Evolutionary conservation across 2,329 filamentous ascomycete genomes (phyloP).

Genomic region (Botryosphaeria dothidea): DNA sequence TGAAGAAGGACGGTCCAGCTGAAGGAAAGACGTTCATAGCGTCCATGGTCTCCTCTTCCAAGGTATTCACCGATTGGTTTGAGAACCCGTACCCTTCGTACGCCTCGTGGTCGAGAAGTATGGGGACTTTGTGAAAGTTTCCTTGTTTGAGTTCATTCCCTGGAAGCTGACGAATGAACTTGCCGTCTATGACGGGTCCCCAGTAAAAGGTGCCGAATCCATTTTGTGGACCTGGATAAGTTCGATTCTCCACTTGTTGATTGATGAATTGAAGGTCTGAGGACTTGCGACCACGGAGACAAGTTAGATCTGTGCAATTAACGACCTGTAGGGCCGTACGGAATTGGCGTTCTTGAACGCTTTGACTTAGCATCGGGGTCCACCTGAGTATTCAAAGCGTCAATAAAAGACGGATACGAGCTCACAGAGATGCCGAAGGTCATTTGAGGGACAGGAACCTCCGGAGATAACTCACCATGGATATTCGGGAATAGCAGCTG

Average conservation of each 20-base stretch:
- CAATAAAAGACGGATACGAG: not conserved
- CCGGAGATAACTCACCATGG: conserved; percentile 30
- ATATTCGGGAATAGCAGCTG: conserved; percentile 42
- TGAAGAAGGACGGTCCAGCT: conserved; percentile 38
- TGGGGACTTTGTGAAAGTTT: conserved; percentile 37
- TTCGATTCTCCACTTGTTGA: conserved; percentile 31
- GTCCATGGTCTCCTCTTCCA: conserved; percentile 31
- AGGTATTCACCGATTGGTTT: conserved; percentile 30
- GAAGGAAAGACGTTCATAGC: conserved; percentile 35
- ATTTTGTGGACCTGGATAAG: not conserved
- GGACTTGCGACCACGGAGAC: conserved; percentile 31
- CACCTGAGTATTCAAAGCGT: not conserved
- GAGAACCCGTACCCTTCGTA: conserved; percentile 43
- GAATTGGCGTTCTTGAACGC: conserved; percentile 31
- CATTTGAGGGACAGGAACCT: no score
- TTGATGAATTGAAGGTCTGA: conserved; percentile 32
- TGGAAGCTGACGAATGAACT: conserved; percentile 39
- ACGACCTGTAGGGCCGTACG: conserved; percentile 27
- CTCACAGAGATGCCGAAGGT: no score
- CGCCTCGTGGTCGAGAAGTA: conserved; percentile 37
- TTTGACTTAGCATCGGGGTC: not conserved
- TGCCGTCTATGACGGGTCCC: conserved; percentile 43
- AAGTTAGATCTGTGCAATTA: conserved; percentile 27
- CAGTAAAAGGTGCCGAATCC: conserved; percentile 44
- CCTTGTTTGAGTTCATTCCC: conserved; percentile 34